Percentiles rank a stretch among this genome's conserved stretches.
These are phyloP conservation scores for Globisporangium canariense DNA, from an alignment of 352 stramenopile species.

Conservation along the genomic window DNA sequence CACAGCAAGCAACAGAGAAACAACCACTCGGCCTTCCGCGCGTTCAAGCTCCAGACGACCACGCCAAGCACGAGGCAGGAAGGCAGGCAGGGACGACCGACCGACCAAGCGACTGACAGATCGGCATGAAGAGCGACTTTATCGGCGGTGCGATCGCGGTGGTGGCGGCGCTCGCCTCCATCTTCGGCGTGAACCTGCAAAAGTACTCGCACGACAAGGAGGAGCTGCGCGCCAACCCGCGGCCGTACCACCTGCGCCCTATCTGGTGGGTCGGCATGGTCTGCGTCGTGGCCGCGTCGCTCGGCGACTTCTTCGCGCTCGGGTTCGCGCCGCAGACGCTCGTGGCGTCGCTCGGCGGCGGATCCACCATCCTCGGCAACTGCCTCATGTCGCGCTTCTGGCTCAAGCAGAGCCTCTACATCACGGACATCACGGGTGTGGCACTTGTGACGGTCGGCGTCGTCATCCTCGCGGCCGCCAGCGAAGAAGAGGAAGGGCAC, in stretches of 20 bases:
- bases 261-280: conserved; percentile 89
- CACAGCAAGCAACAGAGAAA: neutral
- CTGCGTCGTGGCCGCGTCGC: conserved; percentile 72
- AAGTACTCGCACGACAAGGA: conserved; percentile 90
- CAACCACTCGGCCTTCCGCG: conserved; percentile 1
- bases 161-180: conserved; percentile 71
- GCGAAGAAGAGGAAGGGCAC: conserved; percentile 63
- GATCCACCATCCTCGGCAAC: conserved; percentile 83
- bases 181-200: conserved; percentile 90
- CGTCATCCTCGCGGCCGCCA: conserved; percentile 71
- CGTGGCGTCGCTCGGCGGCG: conserved; percentile 75
- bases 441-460: conserved; percentile 74
- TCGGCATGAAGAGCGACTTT: conserved; percentile 61
- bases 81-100: neutral
- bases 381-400: conserved; percentile 84
- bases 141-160: conserved; percentile 81
- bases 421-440: conserved; percentile 79
- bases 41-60: neutral
- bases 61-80: neutral
- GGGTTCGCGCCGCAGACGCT: conserved; percentile 87
- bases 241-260: conserved; percentile 79
- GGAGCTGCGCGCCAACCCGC: conserved; percentile 54
- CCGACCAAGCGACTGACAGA: neutral
- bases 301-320: conserved; percentile 85
- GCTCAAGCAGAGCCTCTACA: conserved; percentile 84